Base-by-base conservation (phyloP, 257 asterid species). In the Solanum sejunctum region DNA sequence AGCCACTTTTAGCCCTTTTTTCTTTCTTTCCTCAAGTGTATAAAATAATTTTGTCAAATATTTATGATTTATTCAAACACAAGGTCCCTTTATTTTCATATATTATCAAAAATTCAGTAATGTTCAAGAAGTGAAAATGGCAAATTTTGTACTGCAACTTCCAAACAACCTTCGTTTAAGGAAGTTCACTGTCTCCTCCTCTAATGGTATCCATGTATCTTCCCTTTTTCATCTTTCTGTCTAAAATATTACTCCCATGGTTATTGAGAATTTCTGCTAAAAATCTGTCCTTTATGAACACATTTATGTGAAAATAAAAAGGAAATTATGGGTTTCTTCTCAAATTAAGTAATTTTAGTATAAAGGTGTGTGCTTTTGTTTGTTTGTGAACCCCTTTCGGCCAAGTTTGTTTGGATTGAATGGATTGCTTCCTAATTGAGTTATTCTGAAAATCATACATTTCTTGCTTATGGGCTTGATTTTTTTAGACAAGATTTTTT, bases 121-220 rank as follows among this genome's bases (percentile, higher is more conserved):
- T 32, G 7, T 77, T 16, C 63, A 77, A 49, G 15, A 23, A 77
- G 82, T 77, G 84, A 18, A 81, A 88, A 91, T 93, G 98, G 93
- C 96, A 11, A 91, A 89, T 81, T 89, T 88, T 45, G 83, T 92
- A 45, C 86, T 91, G 8, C 91, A 87, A 81, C 80, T 88, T 39
- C 94, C 95, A 8, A 92, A 79, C 88, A 89, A 88, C 28, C 71
- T 90, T 82, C 90, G 94, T 86, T 81, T 81, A 18, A 41, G 61
- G 63, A 77, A 63, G 86, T 87, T 92, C 73, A 89, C 94, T 84
- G 88, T 91, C 87, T 93, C 93, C 16, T 73, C 64, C 4, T 18
- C 93, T 15, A 95, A 95, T 83, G 98, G 98, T 91, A 93, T 26
- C 32, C 81, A 12, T 7, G 4, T 12, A 1, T 83, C 11, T 77